These are phyloP conservation scores for Aureobasidium zeae DNA, from an alignment of 2,329 filamentous ascomycete genomes.

Conservation along the genomic window DNA sequence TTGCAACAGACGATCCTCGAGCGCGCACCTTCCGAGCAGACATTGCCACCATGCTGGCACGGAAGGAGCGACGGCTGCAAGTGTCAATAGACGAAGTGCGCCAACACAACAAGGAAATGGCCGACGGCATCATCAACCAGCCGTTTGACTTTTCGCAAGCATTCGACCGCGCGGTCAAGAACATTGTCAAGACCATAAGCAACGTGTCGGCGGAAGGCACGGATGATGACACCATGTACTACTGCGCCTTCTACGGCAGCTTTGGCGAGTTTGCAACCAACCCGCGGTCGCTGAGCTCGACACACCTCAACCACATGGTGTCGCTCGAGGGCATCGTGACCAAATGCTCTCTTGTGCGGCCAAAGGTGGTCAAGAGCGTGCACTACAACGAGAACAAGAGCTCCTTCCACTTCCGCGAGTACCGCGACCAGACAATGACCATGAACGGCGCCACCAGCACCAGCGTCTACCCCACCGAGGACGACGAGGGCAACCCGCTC, in stretches of 20 bases:
- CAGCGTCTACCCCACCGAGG: constrained; percentile 88
- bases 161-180: constrained; percentile 83
- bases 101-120: constrained; percentile 74
- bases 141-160: constrained; percentile 84
- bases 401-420: constrained; percentile 81
- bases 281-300: constrained; percentile 79
- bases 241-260: constrained; percentile 93
- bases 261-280: constrained; percentile 95
- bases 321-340: constrained; percentile 97
- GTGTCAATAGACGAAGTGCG: constrained; percentile 76
- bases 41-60: constrained; percentile 67
- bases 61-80: constrained; percentile 47
- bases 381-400: constrained; percentile 86
- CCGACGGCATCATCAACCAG: constrained; percentile 66
- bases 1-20: constrained; percentile 43
- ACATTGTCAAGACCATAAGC: constrained; percentile 72
- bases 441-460: constrained; percentile 74
- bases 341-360: constrained; percentile 85
- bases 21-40: constrained; percentile 72
- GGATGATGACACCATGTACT: constrained; percentile 70
- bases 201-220: constrained; percentile 67
- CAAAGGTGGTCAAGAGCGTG: constrained; percentile 96
- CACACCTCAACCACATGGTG: constrained; percentile 91
- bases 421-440: constrained; percentile 95
- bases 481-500: constrained; percentile 85